Conservation (phyloP, 2,329 filamentous ascomycete species). For the Beauveria medogensis region DNA sequence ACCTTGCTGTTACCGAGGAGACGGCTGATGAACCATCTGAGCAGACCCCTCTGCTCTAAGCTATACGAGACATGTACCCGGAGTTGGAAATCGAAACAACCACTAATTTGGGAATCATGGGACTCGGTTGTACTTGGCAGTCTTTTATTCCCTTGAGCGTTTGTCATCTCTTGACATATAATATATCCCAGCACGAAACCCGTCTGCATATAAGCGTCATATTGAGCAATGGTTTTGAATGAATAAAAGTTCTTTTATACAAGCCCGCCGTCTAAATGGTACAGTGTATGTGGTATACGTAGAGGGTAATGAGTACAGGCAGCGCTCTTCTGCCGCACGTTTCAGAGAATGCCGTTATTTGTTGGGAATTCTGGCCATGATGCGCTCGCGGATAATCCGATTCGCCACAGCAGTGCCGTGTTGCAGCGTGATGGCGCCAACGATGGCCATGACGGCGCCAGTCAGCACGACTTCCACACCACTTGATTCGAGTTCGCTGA, state of each 20-base stretch:
- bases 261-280: conserved; percentile 16
- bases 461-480: conserved; percentile 69
- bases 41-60: not conserved
- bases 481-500: conserved; percentile 60
- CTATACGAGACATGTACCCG: no score
- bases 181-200: not conserved
- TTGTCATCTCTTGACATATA: not conserved
- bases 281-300: conserved; percentile 16
- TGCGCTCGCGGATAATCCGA: conserved; percentile 65
- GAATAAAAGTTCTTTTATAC: conserved; percentile 11
- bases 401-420: conserved; percentile 73
- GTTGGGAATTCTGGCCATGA: conserved; percentile 41
- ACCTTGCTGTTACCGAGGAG: conserved; percentile 13
- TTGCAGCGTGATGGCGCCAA: conserved; percentile 85
- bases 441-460: conserved; percentile 72
- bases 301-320: conserved; percentile 11
- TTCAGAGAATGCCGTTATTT: conserved; percentile 10
- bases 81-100: not conserved
- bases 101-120: not conserved
- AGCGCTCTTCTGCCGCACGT: not conserved
- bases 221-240: conserved; percentile 4
- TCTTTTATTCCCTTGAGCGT: not conserved
- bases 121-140: not conserved
- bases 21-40: not conserved
- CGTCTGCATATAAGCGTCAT: not conserved